Percentiles rank a stretch among this genome's conserved stretches.
Evolutionary conservation across 148 eudicot species (phyloP).

Genomic region (Selenicereus undatus): DNA sequence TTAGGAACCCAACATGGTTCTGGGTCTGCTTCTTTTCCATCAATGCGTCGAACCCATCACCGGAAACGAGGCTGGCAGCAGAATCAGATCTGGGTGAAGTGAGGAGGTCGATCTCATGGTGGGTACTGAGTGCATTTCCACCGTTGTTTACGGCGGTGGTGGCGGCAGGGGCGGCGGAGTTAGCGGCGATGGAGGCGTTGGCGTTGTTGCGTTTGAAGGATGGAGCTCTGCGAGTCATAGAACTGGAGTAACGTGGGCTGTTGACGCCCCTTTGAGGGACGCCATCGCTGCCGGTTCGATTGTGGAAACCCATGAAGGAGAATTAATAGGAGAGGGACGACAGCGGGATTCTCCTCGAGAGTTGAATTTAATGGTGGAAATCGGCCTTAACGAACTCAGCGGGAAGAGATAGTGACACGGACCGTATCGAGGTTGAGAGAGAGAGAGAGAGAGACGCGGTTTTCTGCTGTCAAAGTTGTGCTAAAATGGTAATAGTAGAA

Average conservation of each 20-base stretch:
- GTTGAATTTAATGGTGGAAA: neutral
- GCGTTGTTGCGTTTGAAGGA: conserved; percentile 58
- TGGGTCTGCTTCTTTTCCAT: conserved; percentile 47
- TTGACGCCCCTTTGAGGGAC: conserved; percentile 54
- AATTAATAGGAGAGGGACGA: neutral
- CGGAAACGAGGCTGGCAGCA: conserved; percentile 23
- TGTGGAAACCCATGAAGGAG: conserved; percentile 40
- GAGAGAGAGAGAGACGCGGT: conserved; percentile 3
- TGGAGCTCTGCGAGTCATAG: conserved; percentile 85
- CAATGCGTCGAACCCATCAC: conserved; percentile 39
- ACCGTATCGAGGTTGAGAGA: neutral
- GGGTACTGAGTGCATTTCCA: conserved; percentile 20
- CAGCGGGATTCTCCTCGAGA: neutral
- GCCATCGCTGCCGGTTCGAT: conserved; percentile 39
- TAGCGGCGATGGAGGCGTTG: neutral
- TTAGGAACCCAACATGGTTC: conserved; percentile 27
- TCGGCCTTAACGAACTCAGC: neutral
- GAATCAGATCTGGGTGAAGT: conserved; percentile 84
- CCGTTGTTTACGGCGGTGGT: neutral
- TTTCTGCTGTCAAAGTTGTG: neutral
- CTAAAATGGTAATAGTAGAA: neutral
- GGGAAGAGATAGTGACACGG: neutral
- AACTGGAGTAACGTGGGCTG: conserved; percentile 71
- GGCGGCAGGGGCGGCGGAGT: neutral
- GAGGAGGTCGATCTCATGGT: conserved; percentile 57